Evolutionary conservation across 1,284 basidiomycete species (phyloP), one percentile per base, ranked within the genome.

Genomic region (Microbotryum scabiosae): DNA sequence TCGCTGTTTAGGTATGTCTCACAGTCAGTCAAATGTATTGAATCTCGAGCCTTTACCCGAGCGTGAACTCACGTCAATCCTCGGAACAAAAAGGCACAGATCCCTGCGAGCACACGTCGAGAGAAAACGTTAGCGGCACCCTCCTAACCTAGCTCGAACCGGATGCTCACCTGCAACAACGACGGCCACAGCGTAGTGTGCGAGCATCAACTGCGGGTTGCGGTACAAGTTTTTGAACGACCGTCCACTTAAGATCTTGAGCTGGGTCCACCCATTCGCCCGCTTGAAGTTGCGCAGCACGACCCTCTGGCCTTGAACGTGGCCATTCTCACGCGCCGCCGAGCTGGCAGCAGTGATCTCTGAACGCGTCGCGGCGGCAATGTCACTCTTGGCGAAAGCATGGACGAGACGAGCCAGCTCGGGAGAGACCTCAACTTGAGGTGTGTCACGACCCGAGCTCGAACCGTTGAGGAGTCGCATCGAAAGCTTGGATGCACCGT

Each of bases 181-280:
- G 68, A 97, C 82, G 1, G 91, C 85, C 18, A 90, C 85, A 30
- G 85, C 73, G 76, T 97, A 98, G 76, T 98, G 94, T 4, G 91
- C 85, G 12, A 85, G 81, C 79, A 98, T 82, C 58, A 97, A 76
- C 60, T 92, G 86, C 0, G 94, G 93, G 73, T 98, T 92, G 44
- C 94, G 83, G 63, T 72, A 74, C 62, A 97, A 76, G 73, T 97
- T 97, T 82, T 97, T 97, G 81, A 97, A 98, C n/a, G 93, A 92
- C 61, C 94, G 77, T 25, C 92, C 91, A 71, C 89, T 93, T 69
- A 98, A 76, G 63, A 97, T 91, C 72, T 82, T 82, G 74, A 98
- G 96, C 77, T 98, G 94, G 23, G 87, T 92, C 61, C 81, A 80
- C 81, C 86, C 90, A 64, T 82, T 85, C 4, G 92, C 94, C 61